Base-by-base conservation (phyloP, 1,139 yeast species). In the Meyerozyma sp. region DNA sequence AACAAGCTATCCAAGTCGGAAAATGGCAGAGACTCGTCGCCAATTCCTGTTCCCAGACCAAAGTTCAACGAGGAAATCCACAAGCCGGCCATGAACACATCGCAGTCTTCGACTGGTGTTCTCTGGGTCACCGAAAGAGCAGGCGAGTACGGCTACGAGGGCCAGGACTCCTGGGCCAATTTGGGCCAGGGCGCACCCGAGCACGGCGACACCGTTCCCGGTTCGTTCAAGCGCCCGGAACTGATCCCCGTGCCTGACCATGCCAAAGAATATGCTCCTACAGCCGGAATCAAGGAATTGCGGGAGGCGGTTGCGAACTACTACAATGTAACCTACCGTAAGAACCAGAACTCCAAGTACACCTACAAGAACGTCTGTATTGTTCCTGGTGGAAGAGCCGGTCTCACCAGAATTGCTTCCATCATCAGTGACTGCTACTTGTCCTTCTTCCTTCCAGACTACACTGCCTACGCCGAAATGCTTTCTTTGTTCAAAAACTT, bases 401-500 rank as follows among this genome's bases (percentile, higher is more conserved):
- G 86, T 0, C 64, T 81, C 50, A 81, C 83, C 21, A 71, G 87
- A 59, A 81, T 81, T 51, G 87, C 87, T 23, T 79, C 85, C 10
- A 79, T 81, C 49, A 71, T 81, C 46, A 69, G 77, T 45, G 85
- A 81, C 58, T 72, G 85, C 54, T 81, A 81, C 56, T 62, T 81
- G 45, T 76, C 83, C 16, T 81, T 80, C 59, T 81, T 81, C 59
- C 67, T 81, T 52, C 87, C 87, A 4, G 87, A 81, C 58, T 81
- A 81, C 56, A 81, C 87, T 23, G 87, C 87, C 4, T 81, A 81
- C 55, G 83, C 87, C n/a, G 87, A 81, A 59, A 81, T 81, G 85
- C 66, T 81, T 54, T 77, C 84, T 11, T 68, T 80, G 43, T 81
- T 81, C 65, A 81, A 81, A 65, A 81, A 81, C 59, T 81, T 81